phyloP scores from a whole-genome alignment of 2,329 filamentous ascomycete species.

The Mycosphaerella arachidis region DNA sequence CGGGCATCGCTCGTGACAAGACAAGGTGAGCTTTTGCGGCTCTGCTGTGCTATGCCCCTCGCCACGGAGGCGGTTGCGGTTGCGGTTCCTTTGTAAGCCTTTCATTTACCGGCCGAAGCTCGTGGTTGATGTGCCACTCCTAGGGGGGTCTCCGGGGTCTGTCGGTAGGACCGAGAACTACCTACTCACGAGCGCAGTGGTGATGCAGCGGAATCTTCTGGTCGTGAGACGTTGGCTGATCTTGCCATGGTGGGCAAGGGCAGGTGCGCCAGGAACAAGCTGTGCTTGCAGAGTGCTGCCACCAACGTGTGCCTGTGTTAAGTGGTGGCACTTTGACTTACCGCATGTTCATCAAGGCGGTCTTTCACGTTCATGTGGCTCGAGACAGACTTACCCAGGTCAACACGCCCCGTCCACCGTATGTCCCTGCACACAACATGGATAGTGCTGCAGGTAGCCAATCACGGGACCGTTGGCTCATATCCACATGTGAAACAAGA shows the following conservation, averaged over 20 bases:
- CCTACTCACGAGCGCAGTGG: not conserved
- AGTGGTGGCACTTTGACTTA: not conserved
- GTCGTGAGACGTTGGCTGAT: not conserved
- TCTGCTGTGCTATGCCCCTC: not conserved
- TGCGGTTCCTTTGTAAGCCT: not conserved
- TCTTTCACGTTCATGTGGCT: not conserved
- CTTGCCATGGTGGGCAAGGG: not conserved
- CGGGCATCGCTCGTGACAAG: not conserved
- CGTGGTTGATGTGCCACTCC: not conserved
- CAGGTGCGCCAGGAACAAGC: not conserved
- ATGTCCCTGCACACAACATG: not conserved
- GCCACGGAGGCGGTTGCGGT: not conserved
- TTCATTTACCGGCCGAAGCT: conserved; percentile 4
- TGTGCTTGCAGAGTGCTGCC: not conserved
- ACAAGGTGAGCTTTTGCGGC: conserved; percentile 2
- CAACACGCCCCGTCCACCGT: not conserved
- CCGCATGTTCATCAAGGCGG: not conserved
- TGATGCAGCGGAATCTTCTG: not conserved
- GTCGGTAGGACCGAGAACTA: not conserved
- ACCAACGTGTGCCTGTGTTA: not conserved
- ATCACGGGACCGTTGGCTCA: not conserved
- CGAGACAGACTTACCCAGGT: not conserved
- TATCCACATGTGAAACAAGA: not conserved
- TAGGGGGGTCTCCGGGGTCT: not conserved
- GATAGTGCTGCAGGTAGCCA: not conserved